Percentiles rank a stretch among this genome's conserved stretches.
Conservation (phyloP, 139 green algal species). For the Chlamydomonas asymmetrica region DNA sequence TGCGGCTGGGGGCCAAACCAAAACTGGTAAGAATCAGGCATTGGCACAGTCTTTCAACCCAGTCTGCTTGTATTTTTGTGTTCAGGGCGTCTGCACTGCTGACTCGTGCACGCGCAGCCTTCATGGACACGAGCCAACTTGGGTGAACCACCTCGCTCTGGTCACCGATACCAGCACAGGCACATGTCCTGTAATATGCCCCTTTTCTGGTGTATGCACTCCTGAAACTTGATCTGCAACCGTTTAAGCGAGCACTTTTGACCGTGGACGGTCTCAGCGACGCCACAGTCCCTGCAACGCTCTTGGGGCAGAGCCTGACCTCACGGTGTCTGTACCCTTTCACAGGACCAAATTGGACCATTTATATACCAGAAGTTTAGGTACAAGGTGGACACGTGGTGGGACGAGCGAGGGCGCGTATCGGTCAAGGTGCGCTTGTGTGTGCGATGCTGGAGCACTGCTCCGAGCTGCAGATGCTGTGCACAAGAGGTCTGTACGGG, state of each 20-base stretch:
- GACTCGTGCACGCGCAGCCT: background rate
- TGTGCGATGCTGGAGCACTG: too few relatives aligned
- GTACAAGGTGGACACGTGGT: conserved; percentile 15
- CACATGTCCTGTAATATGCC: background rate
- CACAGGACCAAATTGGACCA: conserved; percentile 23
- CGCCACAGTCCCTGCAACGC: too few relatives aligned
- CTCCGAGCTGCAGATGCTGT: too few relatives aligned
- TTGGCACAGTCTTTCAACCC: background rate
- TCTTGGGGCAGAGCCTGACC: too few relatives aligned
- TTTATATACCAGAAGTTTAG: conserved; percentile 29
- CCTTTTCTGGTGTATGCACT: background rate
- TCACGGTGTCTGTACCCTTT: too few relatives aligned
- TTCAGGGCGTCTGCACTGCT: background rate
- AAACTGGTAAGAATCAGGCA: conserved; percentile 1
- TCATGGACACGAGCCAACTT: too few relatives aligned
- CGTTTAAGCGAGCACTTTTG: too few relatives aligned
- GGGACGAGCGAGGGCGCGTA: conserved; percentile 21
- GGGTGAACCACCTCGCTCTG: too few relatives aligned
- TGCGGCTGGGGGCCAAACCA: conserved; percentile 8
- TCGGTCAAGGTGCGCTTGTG: conserved; percentile 17
- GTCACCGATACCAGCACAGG: background rate
- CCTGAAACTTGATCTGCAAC: background rate
- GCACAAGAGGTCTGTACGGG: too few relatives aligned
- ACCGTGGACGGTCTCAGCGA: too few relatives aligned
- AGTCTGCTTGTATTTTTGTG: background rate